A percentile compares a stretch with the other conserved stretches of the same genome.
phyloP scores from a whole-genome alignment of 2,329 filamentous ascomycete genomes.

The Orbilia oligospora region DNA sequence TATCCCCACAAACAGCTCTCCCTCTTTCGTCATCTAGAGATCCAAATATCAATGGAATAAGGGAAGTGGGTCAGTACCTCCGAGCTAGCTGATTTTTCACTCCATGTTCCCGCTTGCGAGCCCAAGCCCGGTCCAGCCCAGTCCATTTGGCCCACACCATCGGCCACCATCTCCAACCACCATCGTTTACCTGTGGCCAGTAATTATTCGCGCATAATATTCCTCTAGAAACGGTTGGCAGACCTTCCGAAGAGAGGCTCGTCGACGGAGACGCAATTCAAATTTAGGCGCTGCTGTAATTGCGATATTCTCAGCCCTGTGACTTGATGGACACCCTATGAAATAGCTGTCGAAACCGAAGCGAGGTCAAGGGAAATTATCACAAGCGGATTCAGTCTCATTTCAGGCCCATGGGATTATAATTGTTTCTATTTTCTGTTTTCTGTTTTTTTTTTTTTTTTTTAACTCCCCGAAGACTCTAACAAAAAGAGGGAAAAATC shows the following conservation, averaged over 20 bases:
- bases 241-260: conserved; percentile 53
- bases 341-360: conserved; percentile 36
- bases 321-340: conserved; percentile 19
- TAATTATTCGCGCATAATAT: conserved; percentile 59
- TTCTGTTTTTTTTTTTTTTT: conserved; percentile 1
- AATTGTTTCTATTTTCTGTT: conserved; percentile 13
- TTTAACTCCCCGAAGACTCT: conserved; percentile 6
- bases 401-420: conserved; percentile 41
- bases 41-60: conserved; percentile 51
- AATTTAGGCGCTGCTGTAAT: conserved; percentile 30
- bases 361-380: conserved; percentile 48
- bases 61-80: conserved; percentile 42
- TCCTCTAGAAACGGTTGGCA: conserved; percentile 45
- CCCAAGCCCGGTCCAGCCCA: conserved; percentile 23
- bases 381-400: conserved; percentile 45
- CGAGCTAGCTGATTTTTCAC: conserved; percentile 22
- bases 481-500: conserved; percentile 16
- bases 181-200: conserved; percentile 59
- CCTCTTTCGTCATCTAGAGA: conserved; percentile 44
- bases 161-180: conserved; percentile 33
- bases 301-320: conserved; percentile 58
- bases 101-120: conserved; percentile 38
- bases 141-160: conserved; percentile 34
- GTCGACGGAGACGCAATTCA: conserved; percentile 41
- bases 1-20: conserved; percentile 6